phyloP scores from a whole-genome alignment of 352 stramenopile genomes.

The Saprolegnia diclina region DNA sequence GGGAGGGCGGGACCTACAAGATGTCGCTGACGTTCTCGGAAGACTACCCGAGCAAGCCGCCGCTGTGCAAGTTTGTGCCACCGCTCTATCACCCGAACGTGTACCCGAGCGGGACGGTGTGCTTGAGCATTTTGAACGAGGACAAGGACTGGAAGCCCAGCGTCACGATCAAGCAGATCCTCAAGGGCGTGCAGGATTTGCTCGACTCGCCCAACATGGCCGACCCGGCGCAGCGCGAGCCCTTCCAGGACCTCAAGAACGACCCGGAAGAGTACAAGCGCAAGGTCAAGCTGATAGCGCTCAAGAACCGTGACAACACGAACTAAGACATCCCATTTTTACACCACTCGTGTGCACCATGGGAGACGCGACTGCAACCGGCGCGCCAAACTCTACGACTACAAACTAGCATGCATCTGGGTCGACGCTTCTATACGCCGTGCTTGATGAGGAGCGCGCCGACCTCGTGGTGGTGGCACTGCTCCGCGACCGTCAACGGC shows the following conservation, averaged over 20 bases:
- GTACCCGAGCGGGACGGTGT: constrained; percentile 96
- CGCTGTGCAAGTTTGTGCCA: constrained; percentile 97
- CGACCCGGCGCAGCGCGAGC: constrained; percentile 79
- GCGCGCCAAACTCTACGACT: not conserved
- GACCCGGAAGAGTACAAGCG: constrained; percentile 85
- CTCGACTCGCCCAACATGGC: constrained; percentile 84
- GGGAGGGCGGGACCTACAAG: constrained; percentile 97
- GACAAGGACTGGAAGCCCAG: constrained; percentile 98
- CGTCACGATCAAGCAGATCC: constrained; percentile 97
- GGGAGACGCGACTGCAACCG: too few relatives aligned
- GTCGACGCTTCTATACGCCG: not conserved
- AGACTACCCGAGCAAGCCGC: constrained; percentile 97
- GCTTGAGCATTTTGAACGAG: constrained; percentile 97
- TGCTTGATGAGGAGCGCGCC: not conserved
- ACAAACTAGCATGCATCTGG: not conserved
- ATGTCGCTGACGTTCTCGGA: constrained; percentile 95
- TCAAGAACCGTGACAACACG: constrained; percentile 72
- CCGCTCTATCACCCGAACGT: constrained; percentile 97
- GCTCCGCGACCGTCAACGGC: not conserved
- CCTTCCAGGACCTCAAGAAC: constrained; percentile 86
- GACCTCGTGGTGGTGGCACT: constrained; percentile 8
- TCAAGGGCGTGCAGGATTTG: constrained; percentile 94
- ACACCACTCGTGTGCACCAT: not conserved
- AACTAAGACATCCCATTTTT: not conserved
- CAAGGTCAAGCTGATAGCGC: constrained; percentile 73